These are phyloP conservation scores for Colletotrichum theobromicola DNA, from an alignment of 2,329 filamentous ascomycete species.

Conservation along the genomic window DNA sequence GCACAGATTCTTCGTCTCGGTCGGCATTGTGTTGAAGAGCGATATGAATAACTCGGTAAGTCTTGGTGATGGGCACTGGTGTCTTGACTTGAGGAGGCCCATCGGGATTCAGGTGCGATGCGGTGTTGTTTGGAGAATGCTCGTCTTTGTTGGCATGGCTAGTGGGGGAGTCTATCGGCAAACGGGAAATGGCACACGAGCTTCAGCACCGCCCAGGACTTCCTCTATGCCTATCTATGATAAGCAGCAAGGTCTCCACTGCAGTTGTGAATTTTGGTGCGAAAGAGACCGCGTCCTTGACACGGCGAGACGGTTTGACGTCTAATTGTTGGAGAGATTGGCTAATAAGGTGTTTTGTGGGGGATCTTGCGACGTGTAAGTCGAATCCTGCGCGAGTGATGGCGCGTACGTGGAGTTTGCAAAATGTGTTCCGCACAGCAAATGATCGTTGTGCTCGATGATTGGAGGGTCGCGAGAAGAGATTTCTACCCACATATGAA, in stretches of 20 bases:
- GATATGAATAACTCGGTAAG: neutral
- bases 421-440: neutral
- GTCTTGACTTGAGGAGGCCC: neutral
- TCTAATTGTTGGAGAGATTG: neutral
- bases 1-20: neutral
- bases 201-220: neutral
- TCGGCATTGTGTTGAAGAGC: neutral
- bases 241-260: neutral
- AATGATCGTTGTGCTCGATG: neutral
- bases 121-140: neutral
- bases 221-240: neutral
- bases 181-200: neutral
- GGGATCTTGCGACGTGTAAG: neutral
- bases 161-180: neutral
- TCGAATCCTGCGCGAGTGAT: neutral
- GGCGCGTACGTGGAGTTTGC: neutral
- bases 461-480: neutral
- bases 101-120: neutral
- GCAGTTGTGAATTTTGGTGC: neutral
- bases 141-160: neutral
- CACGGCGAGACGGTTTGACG: conserved; percentile 21
- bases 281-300: conserved; percentile 16
- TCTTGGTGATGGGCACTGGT: neutral
- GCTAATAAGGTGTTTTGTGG: neutral
- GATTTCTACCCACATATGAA: neutral